These are phyloP conservation scores for Echinochloa phyllopogon DNA, from an alignment of 176 grass and related monocot genomes.

Conservation along the genomic window DNA sequence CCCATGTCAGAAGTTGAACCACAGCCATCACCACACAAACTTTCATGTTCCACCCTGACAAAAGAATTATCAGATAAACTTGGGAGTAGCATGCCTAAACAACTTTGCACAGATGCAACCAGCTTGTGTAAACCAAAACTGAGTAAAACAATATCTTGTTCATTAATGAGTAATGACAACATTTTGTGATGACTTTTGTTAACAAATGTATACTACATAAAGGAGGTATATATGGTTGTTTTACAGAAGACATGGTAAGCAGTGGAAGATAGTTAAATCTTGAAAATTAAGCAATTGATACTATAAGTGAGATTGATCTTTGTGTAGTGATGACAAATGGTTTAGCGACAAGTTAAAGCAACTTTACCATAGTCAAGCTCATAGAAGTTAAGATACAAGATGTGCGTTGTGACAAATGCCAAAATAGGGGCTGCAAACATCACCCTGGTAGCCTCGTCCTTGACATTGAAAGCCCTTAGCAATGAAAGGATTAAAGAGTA, in stretches of 20 bases:
- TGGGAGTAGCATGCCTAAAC: neutral
- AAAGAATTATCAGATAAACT: constrained; percentile 29
- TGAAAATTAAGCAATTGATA: constrained; percentile 17
- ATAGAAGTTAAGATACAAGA: constrained; percentile 97
- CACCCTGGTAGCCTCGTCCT: constrained; percentile 91
- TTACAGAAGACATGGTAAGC: constrained; percentile 31
- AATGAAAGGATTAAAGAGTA: constrained; percentile 85
- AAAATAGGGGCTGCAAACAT: constrained; percentile 93
- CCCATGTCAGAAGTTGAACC: constrained; percentile 79
- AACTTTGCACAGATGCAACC: neutral
- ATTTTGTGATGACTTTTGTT: neutral
- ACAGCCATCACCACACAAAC: constrained; percentile 81
- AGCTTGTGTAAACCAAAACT: neutral
- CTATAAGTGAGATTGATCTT: neutral
- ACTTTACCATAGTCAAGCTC: constrained; percentile 82
- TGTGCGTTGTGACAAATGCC: constrained; percentile 95
- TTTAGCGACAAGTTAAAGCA: constrained; percentile 26
- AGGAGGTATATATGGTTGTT: neutral
- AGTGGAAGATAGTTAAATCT: neutral
- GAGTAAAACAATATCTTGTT: neutral
- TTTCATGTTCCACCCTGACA: constrained; percentile 98
- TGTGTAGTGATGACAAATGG: constrained; percentile 9
- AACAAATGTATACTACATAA: constrained; percentile 3
- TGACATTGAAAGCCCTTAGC: constrained; percentile 87
- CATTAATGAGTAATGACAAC: too few relatives aligned